Conservation (phyloP, 2,329 filamentous ascomycete species). For the Lachnellula subtilissima region DNA sequence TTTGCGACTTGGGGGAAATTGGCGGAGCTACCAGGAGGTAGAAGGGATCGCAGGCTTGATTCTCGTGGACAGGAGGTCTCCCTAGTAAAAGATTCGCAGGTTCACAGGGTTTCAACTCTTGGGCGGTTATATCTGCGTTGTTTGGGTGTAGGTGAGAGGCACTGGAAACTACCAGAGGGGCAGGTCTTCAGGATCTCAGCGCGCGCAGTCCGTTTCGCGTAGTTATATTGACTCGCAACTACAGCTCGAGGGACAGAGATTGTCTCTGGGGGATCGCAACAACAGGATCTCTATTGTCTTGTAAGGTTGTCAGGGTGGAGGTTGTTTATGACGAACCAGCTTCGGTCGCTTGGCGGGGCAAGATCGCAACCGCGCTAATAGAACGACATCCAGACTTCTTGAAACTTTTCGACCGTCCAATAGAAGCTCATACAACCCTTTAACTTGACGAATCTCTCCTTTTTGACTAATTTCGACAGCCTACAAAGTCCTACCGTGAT, state of each 20-base stretch:
- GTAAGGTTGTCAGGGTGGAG: slow-evolving; percentile 4
- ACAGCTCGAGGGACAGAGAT: neutral
- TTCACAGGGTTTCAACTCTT: neutral
- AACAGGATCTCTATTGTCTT: slow-evolving; percentile 3
- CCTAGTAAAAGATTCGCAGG: neutral
- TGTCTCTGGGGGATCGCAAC: neutral
- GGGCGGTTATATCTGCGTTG: neutral
- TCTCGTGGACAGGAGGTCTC: neutral
- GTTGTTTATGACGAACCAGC: slow-evolving; percentile 11
- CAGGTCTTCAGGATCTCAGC: neutral
- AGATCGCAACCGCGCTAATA: slow-evolving; percentile 22
- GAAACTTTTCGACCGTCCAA: slow-evolving; percentile 7
- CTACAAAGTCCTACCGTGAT: neutral
- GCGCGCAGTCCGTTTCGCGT: neutral
- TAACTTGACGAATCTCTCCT: neutral
- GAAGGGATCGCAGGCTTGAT: neutral
- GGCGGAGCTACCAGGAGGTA: neutral
- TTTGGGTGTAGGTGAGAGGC: neutral
- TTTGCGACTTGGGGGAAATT: neutral
- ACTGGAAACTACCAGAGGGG: neutral
- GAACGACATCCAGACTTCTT: slow-evolving; percentile 10
- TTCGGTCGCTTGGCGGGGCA: slow-evolving; percentile 19
- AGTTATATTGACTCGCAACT: neutral
- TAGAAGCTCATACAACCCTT: neutral
- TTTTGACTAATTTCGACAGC: neutral